Conservation (phyloP, 306 rosid species). For the Cicer yamashitae region DNA sequence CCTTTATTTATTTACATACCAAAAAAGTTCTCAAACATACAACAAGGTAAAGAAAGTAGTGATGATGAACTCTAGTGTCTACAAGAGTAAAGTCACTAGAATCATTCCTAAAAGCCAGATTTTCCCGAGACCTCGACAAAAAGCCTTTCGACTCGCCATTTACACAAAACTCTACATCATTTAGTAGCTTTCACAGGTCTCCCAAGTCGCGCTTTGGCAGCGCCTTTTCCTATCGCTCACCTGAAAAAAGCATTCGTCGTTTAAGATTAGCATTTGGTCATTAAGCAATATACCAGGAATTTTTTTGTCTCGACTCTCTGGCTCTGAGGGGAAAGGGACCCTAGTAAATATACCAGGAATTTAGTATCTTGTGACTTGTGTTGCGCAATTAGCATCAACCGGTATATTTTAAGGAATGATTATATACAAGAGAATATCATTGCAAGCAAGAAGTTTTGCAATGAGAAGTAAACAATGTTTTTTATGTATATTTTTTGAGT, state of each 20-base stretch:
- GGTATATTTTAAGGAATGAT: neutral
- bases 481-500: neutral
- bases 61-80: constrained; percentile 31
- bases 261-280: constrained; percentile 10
- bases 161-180: constrained; percentile 10
- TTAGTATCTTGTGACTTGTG: neutral
- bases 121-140: no score
- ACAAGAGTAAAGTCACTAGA: neutral
- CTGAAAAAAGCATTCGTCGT: constrained; percentile 43
- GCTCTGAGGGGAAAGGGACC: no score
- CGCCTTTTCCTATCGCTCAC: constrained; percentile 50
- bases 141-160: no score
- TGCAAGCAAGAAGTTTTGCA: no score
- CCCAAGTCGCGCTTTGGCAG: constrained; percentile 48
- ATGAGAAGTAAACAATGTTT: neutral
- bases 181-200: constrained; percentile 52
- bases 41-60: constrained; percentile 1
- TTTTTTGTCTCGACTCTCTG: no score
- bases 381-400: constrained; percentile 18
- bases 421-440: no score
- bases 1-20: neutral
- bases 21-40: neutral
- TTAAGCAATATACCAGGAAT: neutral
- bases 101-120: no score
- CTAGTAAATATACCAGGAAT: no score